Base-by-base conservation (phyloP, 306 rosid genomes). In the Vicia villosa region DNA sequence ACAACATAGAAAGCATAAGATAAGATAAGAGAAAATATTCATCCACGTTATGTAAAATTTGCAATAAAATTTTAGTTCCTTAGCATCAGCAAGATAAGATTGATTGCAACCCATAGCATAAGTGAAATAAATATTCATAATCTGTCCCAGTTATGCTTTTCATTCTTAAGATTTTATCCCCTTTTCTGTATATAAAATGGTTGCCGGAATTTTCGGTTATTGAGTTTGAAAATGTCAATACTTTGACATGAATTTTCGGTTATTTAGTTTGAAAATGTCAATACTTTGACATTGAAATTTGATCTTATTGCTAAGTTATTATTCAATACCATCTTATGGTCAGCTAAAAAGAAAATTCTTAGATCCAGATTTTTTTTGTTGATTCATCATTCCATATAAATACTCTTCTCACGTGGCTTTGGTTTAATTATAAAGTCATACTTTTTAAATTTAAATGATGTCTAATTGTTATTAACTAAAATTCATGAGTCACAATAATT, bases 31-130 rank as follows among this genome's bases (percentile, higher is more conserved):
- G 14, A 76, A 69, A 69, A 32, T n/a, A 50, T 50, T 30, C 42
- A 60, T 49, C 70, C n/a, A 63, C 15, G 68, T 63, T 41, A 54
- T 59, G 47, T 47, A 67, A 66, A 24, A 0, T 12, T 45, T 38
- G 34, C 30, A 45, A 45, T 55, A 32, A 40, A 41, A 28, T 41
- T 50, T 42, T 38, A 76, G 60, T 69, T 69, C 13, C 32, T 36
- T 24, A 68, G 43, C 81, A 77, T 64, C 77, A 64, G 63, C 81
- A 64, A 43, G 42, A 36, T 20, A 54, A 24, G 54, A 45, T 56
- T 70, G 77, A 77, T 64, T 45, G 73, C 46, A 63, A 55, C 81
- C 8, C 21, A 10, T 62, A 69, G 34, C 17, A 26, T 69, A 54
- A 63, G 15, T 28, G 32, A 54, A 17, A 5, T 52, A 76, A 15